phyloP scores from a whole-genome alignment of 768 basidiomycete genomes.

The Harrya chromipes region DNA sequence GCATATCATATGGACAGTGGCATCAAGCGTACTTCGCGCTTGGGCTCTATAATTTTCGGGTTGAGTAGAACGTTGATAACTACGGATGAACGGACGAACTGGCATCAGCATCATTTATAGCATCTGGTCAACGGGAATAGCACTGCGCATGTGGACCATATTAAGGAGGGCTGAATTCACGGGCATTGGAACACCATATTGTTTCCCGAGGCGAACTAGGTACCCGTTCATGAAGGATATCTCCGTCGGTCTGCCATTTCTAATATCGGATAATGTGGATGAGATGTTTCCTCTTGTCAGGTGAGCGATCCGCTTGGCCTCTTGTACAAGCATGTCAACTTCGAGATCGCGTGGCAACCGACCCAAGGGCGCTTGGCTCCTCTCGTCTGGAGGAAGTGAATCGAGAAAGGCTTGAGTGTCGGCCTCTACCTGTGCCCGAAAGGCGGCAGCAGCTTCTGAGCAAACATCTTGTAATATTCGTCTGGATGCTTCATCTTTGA shows the following conservation, averaged over 20 bases:
- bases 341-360: slow-evolving; percentile 48
- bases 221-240: slow-evolving; percentile 84
- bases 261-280: slow-evolving; percentile 76
- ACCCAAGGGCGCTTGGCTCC: slow-evolving; percentile 28
- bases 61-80: slow-evolving; percentile 2
- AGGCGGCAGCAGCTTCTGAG: slow-evolving; percentile 65
- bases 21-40: no score
- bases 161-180: slow-evolving; percentile 52
- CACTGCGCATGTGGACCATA: slow-evolving; percentile 56
- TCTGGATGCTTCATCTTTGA: slow-evolving; percentile 41
- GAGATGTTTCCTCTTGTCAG: slow-evolving; percentile 68
- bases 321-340: slow-evolving; percentile 43
- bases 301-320: slow-evolving; percentile 56
- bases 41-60: not conserved
- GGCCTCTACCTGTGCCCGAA: slow-evolving; percentile 47
- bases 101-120: slow-evolving; percentile 8
- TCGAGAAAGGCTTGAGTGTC: slow-evolving; percentile 31
- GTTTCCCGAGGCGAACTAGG: slow-evolving; percentile 57
- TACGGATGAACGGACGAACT: slow-evolving; percentile 9
- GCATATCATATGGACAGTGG: not conserved
- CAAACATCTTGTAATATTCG: slow-evolving; percentile 56
- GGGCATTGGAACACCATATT: slow-evolving; percentile 56
- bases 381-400: slow-evolving; percentile 25
- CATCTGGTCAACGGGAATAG: slow-evolving; percentile 52
- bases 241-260: slow-evolving; percentile 63